Evolutionary conservation across 805 yeast genomes (phyloP).

Genomic region (Candida ipomoeae): DNA sequence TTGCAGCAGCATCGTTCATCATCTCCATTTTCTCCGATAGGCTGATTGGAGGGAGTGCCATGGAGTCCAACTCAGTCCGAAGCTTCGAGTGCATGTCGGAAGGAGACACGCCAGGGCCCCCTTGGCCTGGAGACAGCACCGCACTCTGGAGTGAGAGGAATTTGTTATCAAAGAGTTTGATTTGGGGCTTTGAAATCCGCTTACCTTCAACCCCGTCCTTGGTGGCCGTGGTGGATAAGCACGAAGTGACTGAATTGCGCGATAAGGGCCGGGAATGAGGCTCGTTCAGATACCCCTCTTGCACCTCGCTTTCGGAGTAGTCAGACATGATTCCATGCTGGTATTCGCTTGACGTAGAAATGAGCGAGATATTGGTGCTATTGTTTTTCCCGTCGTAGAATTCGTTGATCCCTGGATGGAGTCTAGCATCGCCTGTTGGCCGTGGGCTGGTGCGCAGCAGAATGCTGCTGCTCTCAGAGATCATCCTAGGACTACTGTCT

Average conservation of each 20-base stretch:
- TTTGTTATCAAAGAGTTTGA: constrained; percentile 9
- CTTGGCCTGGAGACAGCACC: background rate
- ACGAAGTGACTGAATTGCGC: constrained; percentile 59
- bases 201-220: constrained; percentile 72
- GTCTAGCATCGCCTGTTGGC: background rate
- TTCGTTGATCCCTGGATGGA: background rate
- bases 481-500: background rate
- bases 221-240: constrained; percentile 69
- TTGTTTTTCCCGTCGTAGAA: constrained; percentile 1
- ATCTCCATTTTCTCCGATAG: constrained; percentile 42
- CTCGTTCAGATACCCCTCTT: constrained; percentile 13
- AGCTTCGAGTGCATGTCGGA: background rate
- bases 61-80: constrained; percentile 8
- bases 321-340: constrained; percentile 15
- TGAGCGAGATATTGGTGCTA: constrained; percentile 24
- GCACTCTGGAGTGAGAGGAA: background rate
- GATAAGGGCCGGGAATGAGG: constrained; percentile 53
- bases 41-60: constrained; percentile 36
- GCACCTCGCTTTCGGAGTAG: constrained; percentile 6
- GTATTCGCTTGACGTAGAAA: constrained; percentile 26
- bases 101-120: background rate
- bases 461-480: background rate
- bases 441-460: constrained; percentile 1
- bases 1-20: constrained; percentile 20
- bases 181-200: constrained; percentile 34